Evolutionary conservation across 2,329 filamentous ascomycete species (phyloP).

Genomic region (Penicillium sp.): DNA sequence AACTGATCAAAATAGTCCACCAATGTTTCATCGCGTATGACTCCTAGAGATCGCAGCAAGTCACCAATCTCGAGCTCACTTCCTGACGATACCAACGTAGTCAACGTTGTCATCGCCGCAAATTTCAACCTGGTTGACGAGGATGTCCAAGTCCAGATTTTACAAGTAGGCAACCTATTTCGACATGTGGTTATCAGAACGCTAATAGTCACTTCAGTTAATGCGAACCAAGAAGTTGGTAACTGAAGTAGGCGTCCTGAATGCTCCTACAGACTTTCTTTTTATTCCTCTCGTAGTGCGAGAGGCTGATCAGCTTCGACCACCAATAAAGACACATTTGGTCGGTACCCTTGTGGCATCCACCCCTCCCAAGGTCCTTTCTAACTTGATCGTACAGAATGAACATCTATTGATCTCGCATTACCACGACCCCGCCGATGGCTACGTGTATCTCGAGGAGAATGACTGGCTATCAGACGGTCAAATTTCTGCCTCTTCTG

Average conservation of each 20-base stretch:
- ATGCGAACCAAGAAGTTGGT: constrained; percentile 76
- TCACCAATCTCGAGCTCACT: constrained; percentile 27
- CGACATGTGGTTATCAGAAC: background rate
- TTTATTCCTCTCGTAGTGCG: constrained; percentile 68
- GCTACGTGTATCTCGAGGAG: constrained; percentile 73
- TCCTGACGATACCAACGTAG: constrained; percentile 59
- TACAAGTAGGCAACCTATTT: constrained; percentile 48
- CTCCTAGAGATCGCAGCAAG: constrained; percentile 19
- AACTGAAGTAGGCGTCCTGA: constrained; percentile 70
- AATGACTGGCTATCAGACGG: constrained; percentile 40
- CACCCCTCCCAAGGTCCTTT: background rate
- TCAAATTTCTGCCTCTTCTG: constrained; percentile 36
- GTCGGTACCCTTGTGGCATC: constrained; percentile 23
- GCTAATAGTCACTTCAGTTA: constrained; percentile 55
- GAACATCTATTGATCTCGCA: constrained; percentile 88
- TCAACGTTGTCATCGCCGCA: constrained; percentile 78
- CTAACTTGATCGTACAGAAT: constrained; percentile 48
- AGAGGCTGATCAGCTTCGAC: constrained; percentile 28
- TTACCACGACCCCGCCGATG: constrained; percentile 70
- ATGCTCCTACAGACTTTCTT: constrained; percentile 73
- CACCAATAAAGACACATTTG: constrained; percentile 42
- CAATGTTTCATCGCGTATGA: constrained; percentile 23
- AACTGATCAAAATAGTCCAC: constrained; percentile 20
- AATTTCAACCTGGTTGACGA: constrained; percentile 73
- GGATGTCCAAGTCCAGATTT: constrained; percentile 76